Base-by-base conservation (phyloP, 1,139 yeast species). In the Yamadazyma epiphylla region DNA sequence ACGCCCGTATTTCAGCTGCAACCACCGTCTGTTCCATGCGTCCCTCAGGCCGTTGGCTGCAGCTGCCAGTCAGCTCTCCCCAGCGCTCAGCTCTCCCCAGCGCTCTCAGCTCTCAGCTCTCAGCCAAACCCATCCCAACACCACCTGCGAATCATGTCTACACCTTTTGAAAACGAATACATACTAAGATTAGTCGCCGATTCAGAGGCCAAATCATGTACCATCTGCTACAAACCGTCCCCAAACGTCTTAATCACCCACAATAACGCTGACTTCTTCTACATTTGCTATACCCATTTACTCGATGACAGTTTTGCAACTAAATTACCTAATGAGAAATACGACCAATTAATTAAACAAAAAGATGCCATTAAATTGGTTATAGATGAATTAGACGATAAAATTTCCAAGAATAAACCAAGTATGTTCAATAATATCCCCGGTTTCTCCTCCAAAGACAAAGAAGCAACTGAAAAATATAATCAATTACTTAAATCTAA, bases 151-250 rank as follows among this genome's bases (percentile, higher is more conserved):
- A 7, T 17, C 15, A 35, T 36, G 40, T 23, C 35, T 3, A 26
- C 55, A 2, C 71, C 76, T 4, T 77, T 79, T 46, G 58, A 64
- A 22, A 79, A 80, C 50, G 53, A 55, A n/a, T 80, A 80, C 50
- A 63, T 57, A 21, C 51, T 66, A 9, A 60, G 86, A 28, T 60
- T 60, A 30, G 94, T 84, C 2, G 78, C 86, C 0, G 64, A 64
- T 3, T 41, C 64, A n/a, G 74, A 70, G 35, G 48, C 74, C 30
- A 73, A 72, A 45, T 65, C 89, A 0, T 84, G 95, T 46, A 48
- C 61, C 26, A 63, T 84, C 19, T 85, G 94, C 55, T 79, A 66
- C 49, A 79, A 78, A 41, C 86, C 91, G 2, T 61, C 86, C 0
- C 43, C 65, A 1, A 64, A 74, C 0, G 94, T 84, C 3, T 56